These are phyloP conservation scores for Sugiyamaella marilandica DNA, from an alignment of 805 yeast species.

Conservation along the genomic window DNA sequence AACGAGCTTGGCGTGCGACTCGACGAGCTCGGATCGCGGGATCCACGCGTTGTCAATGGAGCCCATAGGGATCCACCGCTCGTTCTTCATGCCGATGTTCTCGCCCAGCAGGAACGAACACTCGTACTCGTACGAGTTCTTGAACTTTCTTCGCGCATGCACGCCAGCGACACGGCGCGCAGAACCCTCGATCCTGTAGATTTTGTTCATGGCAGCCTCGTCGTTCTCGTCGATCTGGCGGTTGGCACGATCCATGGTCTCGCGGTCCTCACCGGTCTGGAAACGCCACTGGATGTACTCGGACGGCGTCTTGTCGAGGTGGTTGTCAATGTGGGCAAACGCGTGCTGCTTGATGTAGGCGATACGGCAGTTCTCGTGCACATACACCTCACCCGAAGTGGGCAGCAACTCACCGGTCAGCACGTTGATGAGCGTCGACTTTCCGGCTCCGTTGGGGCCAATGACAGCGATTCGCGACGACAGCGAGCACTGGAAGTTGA, in stretches of 20 bases:
- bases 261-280: slow-evolving; percentile 99
- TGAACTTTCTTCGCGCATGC: slow-evolving; percentile 98
- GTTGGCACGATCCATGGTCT: slow-evolving; percentile 99
- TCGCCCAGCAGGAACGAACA: slow-evolving; percentile 97
- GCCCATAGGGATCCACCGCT: slow-evolving; percentile 99
- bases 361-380: slow-evolving; percentile 99
- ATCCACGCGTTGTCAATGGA: slow-evolving; percentile 99
- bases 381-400: slow-evolving; percentile 97
- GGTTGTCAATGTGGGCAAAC: slow-evolving; percentile 98
- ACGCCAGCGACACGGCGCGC: slow-evolving; percentile 96
- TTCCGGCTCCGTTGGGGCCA: slow-evolving; percentile 99
- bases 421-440: slow-evolving; percentile 88
- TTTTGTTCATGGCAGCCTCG: slow-evolving; percentile 98
- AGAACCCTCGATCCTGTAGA: slow-evolving; percentile 98
- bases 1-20: slow-evolving; percentile 98
- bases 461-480: slow-evolving; percentile 99
- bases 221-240: slow-evolving; percentile 96
- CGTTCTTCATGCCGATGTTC: slow-evolving; percentile 97
- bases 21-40: slow-evolving; percentile 97
- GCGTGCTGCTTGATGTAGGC: slow-evolving; percentile 99
- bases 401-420: slow-evolving; percentile 99
- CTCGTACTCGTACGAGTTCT: slow-evolving; percentile 99
- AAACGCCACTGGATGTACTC: slow-evolving; percentile 99
- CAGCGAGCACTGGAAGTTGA: slow-evolving; percentile 97
- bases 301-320: slow-evolving; percentile 98